These are phyloP conservation scores for Cylindrotheca fusiformis DNA, from an alignment of 108 stramenopile genomes.

Conservation along the genomic window DNA sequence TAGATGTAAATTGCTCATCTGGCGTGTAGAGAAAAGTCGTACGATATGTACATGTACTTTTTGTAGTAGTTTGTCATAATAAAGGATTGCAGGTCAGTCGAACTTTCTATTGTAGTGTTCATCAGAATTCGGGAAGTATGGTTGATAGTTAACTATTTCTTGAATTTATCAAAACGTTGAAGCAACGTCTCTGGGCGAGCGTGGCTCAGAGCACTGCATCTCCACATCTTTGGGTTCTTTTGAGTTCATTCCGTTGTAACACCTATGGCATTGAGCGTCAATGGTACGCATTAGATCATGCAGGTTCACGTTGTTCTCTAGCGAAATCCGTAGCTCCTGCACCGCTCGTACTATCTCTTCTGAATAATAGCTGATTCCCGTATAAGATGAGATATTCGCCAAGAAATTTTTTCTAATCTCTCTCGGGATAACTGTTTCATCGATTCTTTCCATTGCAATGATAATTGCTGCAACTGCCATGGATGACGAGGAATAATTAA, in stretches of 20 bases:
- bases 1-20: no score
- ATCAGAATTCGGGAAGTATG: no score
- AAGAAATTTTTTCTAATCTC: slow-evolving; percentile 36
- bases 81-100: no score
- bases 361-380: slow-evolving; percentile 26
- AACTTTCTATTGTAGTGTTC: no score
- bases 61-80: no score
- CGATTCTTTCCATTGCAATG: slow-evolving; percentile 55
- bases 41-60: no score
- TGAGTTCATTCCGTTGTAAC: not conserved
- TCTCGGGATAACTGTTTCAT: slow-evolving; percentile 24
- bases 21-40: no score
- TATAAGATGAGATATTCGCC: slow-evolving; percentile 17
- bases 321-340: slow-evolving; percentile 29
- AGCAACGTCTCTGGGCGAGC: slow-evolving; percentile 29
- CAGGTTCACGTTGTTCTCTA: slow-evolving; percentile 50
- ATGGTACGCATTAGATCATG: slow-evolving; percentile 46
- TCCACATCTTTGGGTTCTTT: slow-evolving; percentile 13
- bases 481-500: slow-evolving; percentile 42
- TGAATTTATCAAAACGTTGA: no score
- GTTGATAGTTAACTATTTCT: no score
- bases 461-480: slow-evolving; percentile 51
- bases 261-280: slow-evolving; percentile 42
- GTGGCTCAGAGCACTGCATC: slow-evolving; percentile 12
- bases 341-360: slow-evolving; percentile 21